These are phyloP conservation scores for Teratosphaeria zuluensis DNA, from an alignment of 2,329 filamentous ascomycete genomes.

Conservation along the genomic window DNA sequence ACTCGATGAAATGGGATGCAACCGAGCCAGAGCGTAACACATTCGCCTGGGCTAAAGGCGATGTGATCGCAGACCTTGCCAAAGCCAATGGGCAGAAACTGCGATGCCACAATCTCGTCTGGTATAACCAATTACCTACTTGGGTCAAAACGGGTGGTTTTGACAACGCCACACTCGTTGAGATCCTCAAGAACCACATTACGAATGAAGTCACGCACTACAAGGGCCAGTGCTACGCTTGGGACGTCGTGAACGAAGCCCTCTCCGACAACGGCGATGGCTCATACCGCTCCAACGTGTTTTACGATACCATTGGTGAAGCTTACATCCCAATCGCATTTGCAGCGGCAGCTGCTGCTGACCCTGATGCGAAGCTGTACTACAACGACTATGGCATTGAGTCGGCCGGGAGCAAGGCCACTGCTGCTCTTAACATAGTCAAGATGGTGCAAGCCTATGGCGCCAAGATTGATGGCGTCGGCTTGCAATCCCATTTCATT, in stretches of 20 bases:
- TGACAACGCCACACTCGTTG: slow-evolving; percentile 49
- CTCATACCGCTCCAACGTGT: slow-evolving; percentile 45
- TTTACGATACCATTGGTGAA: slow-evolving; percentile 46
- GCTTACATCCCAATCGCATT: slow-evolving; percentile 52
- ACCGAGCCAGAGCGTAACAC: slow-evolving; percentile 44
- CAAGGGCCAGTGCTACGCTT: slow-evolving; percentile 51
- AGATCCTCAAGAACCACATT: slow-evolving; percentile 51
- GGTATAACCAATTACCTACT: slow-evolving; percentile 45
- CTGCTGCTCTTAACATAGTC: slow-evolving; percentile 27
- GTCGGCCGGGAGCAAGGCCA: slow-evolving; percentile 38
- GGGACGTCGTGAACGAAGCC: slow-evolving; percentile 59
- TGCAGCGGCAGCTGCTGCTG: slow-evolving; percentile 44
- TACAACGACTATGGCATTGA: slow-evolving; percentile 59
- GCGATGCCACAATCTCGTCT: slow-evolving; percentile 53
- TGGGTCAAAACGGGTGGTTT: slow-evolving; percentile 45
- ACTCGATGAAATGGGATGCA: slow-evolving; percentile 47
- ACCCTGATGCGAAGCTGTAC: slow-evolving; percentile 49
- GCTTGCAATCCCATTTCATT: slow-evolving; percentile 53
- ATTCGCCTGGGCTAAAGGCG: slow-evolving; percentile 51
- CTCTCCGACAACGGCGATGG: slow-evolving; percentile 45
- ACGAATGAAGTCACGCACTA: slow-evolving; percentile 49
- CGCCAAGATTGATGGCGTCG: slow-evolving; percentile 49
- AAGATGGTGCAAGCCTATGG: slow-evolving; percentile 28
- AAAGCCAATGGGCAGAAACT: slow-evolving; percentile 37
- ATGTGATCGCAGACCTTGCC: slow-evolving; percentile 36